A percentile compares a stretch with the other conserved stretches of the same genome.
phyloP scores from a whole-genome alignment of 345 rosid genomes.

The Streptanthus diversifolius region DNA sequence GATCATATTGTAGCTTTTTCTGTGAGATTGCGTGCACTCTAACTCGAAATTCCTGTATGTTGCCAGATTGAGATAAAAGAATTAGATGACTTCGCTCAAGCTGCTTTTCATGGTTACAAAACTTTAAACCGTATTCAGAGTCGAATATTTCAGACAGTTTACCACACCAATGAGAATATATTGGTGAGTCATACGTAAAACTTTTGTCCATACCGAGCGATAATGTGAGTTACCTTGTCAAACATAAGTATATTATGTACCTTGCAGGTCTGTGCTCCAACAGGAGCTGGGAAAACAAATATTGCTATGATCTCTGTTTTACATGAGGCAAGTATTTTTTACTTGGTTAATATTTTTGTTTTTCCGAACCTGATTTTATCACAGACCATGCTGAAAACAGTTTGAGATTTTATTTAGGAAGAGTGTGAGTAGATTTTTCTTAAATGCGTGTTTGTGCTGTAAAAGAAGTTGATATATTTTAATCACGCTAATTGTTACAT shows the following conservation, averaged over 20 bases:
- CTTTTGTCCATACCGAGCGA: neutral
- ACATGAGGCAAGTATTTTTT: constrained; percentile 61
- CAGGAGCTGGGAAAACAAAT: constrained; percentile 99
- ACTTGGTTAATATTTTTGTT: constrained; percentile 13
- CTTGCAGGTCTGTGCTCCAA: constrained; percentile 98
- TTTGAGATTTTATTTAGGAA: neutral
- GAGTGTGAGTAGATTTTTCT: neutral
- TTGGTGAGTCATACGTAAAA: constrained; percentile 54
- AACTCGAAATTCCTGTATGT: constrained; percentile 19
- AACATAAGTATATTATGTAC: constrained; percentile 26
- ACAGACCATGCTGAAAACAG: constrained; percentile 5
- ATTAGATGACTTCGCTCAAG: constrained; percentile 90
- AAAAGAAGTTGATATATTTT: neutral
- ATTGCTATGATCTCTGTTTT: constrained; percentile 93
- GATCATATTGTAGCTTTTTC: constrained; percentile 13
- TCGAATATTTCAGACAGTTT: constrained; percentile 88
- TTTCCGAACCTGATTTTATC: neutral
- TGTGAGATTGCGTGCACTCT: constrained; percentile 17
- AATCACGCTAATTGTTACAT: constrained; percentile 4
- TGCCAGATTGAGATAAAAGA: constrained; percentile 89
- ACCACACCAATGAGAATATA: constrained; percentile 85
- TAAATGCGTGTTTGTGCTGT: neutral
- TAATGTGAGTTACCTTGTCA: constrained; percentile 15
- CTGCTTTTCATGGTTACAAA: constrained; percentile 94
- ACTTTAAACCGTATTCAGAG: constrained; percentile 90